phyloP scores from a whole-genome alignment of 2,329 filamentous ascomycete genomes.

The Rutstroemia sp. region DNA sequence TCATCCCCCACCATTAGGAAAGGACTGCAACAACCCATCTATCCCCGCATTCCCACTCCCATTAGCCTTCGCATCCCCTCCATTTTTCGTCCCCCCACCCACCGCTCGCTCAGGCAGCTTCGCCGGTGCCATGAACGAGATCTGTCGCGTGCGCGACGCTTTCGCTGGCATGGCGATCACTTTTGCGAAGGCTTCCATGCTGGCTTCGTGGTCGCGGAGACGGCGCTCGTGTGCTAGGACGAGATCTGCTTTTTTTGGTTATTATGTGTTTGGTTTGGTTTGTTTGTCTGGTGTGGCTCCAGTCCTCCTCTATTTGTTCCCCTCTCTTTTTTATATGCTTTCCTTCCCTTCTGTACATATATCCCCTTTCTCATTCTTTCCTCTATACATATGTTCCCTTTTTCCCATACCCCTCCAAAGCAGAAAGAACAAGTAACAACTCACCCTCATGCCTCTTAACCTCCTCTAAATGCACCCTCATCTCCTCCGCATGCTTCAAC shows the following conservation, averaged over 20 bases:
- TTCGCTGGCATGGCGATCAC: conserved; percentile 28
- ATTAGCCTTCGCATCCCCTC: neutral
- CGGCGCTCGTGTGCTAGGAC: conserved; percentile 19
- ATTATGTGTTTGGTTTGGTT: neutral
- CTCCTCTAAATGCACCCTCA: conserved; percentile 27
- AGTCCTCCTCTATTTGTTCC: no score
- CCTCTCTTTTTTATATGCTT: no score
- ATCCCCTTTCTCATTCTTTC: no score
- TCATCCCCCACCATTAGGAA: neutral
- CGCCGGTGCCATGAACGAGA: conserved; percentile 19
- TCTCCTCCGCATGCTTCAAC: conserved; percentile 26
- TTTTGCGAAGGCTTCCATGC: conserved; percentile 27
- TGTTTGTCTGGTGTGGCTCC: no score
- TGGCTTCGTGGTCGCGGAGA: conserved; percentile 25
- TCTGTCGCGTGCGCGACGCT: conserved; percentile 18
- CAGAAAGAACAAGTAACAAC: neutral
- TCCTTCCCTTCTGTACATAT: no score
- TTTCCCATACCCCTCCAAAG: neutral
- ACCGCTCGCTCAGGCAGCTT: neutral
- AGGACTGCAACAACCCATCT: neutral
- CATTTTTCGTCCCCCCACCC: neutral
- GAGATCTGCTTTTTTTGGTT: conserved; percentile 6
- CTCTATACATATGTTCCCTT: neutral
- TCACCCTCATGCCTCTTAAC: conserved; percentile 24
- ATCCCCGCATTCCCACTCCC: neutral